Conservation (phyloP, 257 asterid genomes). For the Ballota nigra region DNA sequence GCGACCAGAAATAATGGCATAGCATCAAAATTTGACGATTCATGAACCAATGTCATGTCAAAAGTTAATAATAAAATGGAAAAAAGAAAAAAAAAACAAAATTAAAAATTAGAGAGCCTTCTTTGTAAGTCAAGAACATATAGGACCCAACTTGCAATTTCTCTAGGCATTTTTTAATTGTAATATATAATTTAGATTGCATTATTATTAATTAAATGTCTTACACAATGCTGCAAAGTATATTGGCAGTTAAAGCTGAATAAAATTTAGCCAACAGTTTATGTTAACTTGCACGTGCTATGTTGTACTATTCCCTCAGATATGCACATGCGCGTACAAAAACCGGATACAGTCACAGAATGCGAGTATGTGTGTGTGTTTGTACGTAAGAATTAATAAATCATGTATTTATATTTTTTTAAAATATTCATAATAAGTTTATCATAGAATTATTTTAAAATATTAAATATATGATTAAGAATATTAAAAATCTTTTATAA, state of each 20-base stretch:
- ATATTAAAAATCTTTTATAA: too few species aligned
- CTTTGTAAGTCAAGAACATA: background rate
- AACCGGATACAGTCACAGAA: too few species aligned
- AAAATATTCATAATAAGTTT: too few species aligned
- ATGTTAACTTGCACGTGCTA: conserved; percentile 32
- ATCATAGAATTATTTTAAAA: too few species aligned
- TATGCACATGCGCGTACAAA: conserved; percentile 36
- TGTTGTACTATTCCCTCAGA: conserved; percentile 27
- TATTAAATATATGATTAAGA: too few species aligned
- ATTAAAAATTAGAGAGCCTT: background rate
- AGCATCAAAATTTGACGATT: background rate
- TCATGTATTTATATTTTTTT: too few species aligned
- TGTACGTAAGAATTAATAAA: too few species aligned
- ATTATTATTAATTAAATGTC: background rate
- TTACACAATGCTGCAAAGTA: background rate
- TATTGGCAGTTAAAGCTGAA: too few species aligned
- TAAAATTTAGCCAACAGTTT: conserved; percentile 19
- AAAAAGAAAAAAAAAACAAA: too few species aligned
- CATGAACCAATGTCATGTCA: too few species aligned
- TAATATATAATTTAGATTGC: background rate
- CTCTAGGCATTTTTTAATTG: background rate
- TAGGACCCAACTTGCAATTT: background rate
- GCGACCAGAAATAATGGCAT: background rate
- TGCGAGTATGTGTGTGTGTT: too few species aligned
- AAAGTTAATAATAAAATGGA: background rate